phyloP scores from a whole-genome alignment of 1,284 basidiomycete species.

The Tausonia pullulans region DNA sequence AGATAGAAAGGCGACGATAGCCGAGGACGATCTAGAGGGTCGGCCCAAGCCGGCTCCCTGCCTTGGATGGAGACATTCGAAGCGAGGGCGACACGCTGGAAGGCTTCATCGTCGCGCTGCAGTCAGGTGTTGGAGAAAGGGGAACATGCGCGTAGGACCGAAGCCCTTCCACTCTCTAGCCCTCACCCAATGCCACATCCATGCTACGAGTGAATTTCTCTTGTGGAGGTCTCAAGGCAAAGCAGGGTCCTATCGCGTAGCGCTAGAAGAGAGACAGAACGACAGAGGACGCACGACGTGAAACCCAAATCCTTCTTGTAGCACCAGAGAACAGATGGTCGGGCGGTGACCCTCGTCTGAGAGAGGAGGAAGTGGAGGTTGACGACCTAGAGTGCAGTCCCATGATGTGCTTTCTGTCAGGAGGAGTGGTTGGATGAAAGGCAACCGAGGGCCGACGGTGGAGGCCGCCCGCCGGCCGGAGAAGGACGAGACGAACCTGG shows the following conservation, averaged over 20 bases:
- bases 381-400: slow-evolving; percentile 52
- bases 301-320: slow-evolving; percentile 96
- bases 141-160: no score
- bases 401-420: not conserved
- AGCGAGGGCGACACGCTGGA: no score
- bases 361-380: slow-evolving; percentile 91
- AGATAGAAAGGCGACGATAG: no score
- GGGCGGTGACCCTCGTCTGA: slow-evolving; percentile 74
- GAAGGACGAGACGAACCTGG: slow-evolving; percentile 46
- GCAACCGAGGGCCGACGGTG: not conserved
- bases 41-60: no score
- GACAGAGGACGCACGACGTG: slow-evolving; percentile 51
- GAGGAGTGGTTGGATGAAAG: not conserved
- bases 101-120: no score
- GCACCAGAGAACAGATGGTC: slow-evolving; percentile 89
- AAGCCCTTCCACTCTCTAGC: no score
- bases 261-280: slow-evolving; percentile 18
- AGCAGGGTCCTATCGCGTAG: not conserved
- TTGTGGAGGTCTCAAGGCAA: not conserved
- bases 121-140: no score
- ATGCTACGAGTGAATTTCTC: no score
- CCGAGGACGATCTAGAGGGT: no score
- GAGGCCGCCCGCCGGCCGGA: no score
- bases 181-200: no score
- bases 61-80: no score